phyloP scores from a whole-genome alignment of 1,139 yeast genomes.

The Candida mesenterica region DNA sequence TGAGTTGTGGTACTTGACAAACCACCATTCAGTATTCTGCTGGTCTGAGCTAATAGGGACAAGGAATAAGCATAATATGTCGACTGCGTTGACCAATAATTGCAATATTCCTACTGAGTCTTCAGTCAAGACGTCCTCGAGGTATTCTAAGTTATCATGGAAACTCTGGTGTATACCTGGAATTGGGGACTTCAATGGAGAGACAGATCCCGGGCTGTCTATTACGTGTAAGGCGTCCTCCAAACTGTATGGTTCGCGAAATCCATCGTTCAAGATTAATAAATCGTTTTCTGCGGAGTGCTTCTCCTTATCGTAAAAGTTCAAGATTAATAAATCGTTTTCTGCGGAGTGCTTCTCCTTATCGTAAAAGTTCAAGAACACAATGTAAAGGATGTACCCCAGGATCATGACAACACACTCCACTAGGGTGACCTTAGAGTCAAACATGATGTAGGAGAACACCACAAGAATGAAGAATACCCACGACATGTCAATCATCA shows the following conservation, averaged over 20 bases:
- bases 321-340: constrained; percentile 7
- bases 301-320: constrained; percentile 7
- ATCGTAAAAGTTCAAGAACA: constrained; percentile 11
- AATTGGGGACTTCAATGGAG: constrained; percentile 10
- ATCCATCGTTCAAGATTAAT: constrained; percentile 3
- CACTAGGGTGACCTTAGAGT: constrained; percentile 45
- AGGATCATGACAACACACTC: constrained; percentile 48
- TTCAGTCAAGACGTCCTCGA: constrained; percentile 13
- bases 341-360: constrained; percentile 4
- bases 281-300: constrained; percentile 1
- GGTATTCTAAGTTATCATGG: constrained; percentile 1
- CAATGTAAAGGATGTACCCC: constrained; percentile 38
- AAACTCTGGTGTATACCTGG: constrained; percentile 10
- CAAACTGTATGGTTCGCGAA: constrained; percentile 19
- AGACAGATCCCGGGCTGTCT: constrained; percentile 11
- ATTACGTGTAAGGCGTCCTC: constrained; percentile 29
- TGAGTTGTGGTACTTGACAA: constrained; percentile 5
- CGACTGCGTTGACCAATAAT: constrained; percentile 16
- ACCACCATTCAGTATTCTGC: constrained; percentile 7
- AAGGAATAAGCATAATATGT: constrained; percentile 19
- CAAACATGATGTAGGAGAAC: constrained; percentile 45
- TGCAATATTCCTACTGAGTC: constrained; percentile 20
- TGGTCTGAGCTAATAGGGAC: constrained; percentile 19
- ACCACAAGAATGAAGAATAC: constrained; percentile 34
- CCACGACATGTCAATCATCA: constrained; percentile 35